phyloP scores from a whole-genome alignment of 2,329 filamentous ascomycete genomes.

The Monilinia fructigena region DNA sequence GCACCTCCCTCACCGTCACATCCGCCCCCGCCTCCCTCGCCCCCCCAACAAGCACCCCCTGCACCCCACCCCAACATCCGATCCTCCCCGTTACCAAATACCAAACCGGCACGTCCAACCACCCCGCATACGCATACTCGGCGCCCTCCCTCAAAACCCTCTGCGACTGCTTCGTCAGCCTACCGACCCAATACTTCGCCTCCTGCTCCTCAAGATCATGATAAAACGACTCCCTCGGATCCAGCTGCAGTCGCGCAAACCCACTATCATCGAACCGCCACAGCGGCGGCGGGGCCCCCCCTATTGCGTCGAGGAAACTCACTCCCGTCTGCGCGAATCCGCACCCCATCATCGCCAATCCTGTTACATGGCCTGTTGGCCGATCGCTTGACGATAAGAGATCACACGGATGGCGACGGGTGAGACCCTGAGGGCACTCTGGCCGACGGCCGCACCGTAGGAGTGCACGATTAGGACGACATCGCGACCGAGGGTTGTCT shows the following conservation, averaged over 20 bases:
- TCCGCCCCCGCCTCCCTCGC: conserved; percentile 41
- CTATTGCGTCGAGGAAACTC: conserved; percentile 42
- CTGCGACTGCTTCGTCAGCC: conserved; percentile 43
- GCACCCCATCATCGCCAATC: conserved; percentile 43
- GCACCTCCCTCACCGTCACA: conserved; percentile 42
- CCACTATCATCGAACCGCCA: conserved; percentile 44
- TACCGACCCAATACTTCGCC: conserved; percentile 42
- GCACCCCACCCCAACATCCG: conserved; percentile 41
- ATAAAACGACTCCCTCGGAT: conserved; percentile 45
- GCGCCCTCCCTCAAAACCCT: conserved; percentile 45
- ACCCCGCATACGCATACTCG: conserved; percentile 36
- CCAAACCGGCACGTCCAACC: conserved; percentile 38
- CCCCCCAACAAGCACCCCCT: conserved; percentile 42
- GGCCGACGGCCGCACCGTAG: conserved; percentile 44
- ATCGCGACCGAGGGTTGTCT: conserved; percentile 41
- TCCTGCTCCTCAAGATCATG: conserved; percentile 46
- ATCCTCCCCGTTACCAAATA: conserved; percentile 45
- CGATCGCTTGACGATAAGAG: conserved; percentile 16
- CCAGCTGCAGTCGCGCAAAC: conserved; percentile 41
- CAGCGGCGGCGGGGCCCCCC: conserved; percentile 42
- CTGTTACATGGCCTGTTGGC: conserved; percentile 41
- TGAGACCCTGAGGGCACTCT: conserved; percentile 45
- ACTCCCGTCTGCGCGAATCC: conserved; percentile 42
- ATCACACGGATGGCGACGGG: conserved; percentile 29
- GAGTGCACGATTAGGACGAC: conserved; percentile 47